These are phyloP conservation scores for Sporothrix phasma DNA, from an alignment of 2,329 filamentous ascomycete species.

Conservation along the genomic window DNA sequence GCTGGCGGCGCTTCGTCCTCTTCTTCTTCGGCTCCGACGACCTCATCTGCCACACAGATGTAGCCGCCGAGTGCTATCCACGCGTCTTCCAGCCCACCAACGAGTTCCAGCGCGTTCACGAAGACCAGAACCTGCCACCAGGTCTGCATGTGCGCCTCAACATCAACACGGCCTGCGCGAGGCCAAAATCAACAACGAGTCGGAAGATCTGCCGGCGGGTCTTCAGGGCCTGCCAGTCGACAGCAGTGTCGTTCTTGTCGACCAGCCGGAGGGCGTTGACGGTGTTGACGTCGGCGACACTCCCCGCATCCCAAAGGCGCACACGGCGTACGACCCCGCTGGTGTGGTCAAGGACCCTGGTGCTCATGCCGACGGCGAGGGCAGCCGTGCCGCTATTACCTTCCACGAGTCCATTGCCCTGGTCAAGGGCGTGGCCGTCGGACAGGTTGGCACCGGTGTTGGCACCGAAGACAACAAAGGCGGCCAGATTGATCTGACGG, in stretches of 20 bases:
- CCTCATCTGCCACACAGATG: slow-evolving; percentile 54
- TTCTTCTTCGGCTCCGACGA: slow-evolving; percentile 30
- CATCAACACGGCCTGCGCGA: slow-evolving; percentile 52
- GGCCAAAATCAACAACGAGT: slow-evolving; percentile 54
- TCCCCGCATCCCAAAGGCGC: slow-evolving; percentile 35
- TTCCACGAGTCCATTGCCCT: slow-evolving; percentile 40
- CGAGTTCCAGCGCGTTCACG: slow-evolving; percentile 52
- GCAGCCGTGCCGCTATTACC: slow-evolving; percentile 27
- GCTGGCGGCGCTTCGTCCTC: not conserved
- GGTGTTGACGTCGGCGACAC: slow-evolving; percentile 20
- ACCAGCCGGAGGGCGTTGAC: slow-evolving; percentile 28
- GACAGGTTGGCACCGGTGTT: not conserved
- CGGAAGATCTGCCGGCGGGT: slow-evolving; percentile 34
- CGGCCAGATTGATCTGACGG: not conserved
- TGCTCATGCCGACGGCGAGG: not conserved
- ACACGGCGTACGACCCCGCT: slow-evolving; percentile 46
- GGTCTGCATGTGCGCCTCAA: slow-evolving; percentile 59
- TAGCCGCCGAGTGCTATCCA: slow-evolving; percentile 55
- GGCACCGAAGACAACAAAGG: not conserved
- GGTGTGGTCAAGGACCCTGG: slow-evolving; percentile 48
- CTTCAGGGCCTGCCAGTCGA: slow-evolving; percentile 44
- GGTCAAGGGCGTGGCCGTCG: slow-evolving; percentile 33
- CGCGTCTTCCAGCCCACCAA: slow-evolving; percentile 53
- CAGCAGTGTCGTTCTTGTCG: slow-evolving; percentile 44
- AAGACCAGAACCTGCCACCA: slow-evolving; percentile 54